phyloP scores from a whole-genome alignment of 495 filamentous ascomycete species.

The Podospora australis region DNA sequence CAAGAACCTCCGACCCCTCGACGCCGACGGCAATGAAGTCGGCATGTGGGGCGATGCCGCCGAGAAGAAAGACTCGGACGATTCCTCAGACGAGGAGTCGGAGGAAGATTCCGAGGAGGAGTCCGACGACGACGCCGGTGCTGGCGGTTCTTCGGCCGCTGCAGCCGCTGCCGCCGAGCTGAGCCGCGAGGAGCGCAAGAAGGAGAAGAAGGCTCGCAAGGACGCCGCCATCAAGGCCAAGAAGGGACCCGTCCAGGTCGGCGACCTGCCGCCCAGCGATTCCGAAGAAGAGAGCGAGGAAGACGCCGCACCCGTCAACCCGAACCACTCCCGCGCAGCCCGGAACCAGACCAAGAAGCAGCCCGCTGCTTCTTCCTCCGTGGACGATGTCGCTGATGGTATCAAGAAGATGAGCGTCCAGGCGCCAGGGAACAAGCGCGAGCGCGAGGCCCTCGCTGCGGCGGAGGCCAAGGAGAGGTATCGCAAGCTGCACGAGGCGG shows the following conservation, averaged over 20 bases:
- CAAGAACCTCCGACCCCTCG: slow-evolving; percentile 75
- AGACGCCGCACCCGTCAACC: slow-evolving; percentile 73
- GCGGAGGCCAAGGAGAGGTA: slow-evolving; percentile 85
- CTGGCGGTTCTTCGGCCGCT: slow-evolving; percentile 25
- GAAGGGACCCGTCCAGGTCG: slow-evolving; percentile 58
- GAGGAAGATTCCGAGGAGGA: slow-evolving; percentile 42
- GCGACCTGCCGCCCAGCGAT: slow-evolving; percentile 72
- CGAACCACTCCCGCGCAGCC: slow-evolving; percentile 74
- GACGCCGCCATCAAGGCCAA: slow-evolving; percentile 71
- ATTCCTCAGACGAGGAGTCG: slow-evolving; percentile 43
- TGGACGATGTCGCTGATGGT: slow-evolving; percentile 44
- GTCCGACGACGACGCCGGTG: slow-evolving; percentile 25
- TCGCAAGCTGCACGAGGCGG: slow-evolving; percentile 87
- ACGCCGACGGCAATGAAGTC: slow-evolving; percentile 71
- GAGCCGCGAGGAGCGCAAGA: slow-evolving; percentile 82
- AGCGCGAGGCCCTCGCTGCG: slow-evolving; percentile 85
- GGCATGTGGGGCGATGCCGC: slow-evolving; percentile 59
- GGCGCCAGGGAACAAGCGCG: slow-evolving; percentile 56
- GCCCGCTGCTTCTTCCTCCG: slow-evolving; percentile 26
- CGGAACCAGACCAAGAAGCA: slow-evolving; percentile 43
- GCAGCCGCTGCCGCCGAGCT: slow-evolving; percentile 42
- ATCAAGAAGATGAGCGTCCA: slow-evolving; percentile 37
- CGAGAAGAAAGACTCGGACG: slow-evolving; percentile 40
- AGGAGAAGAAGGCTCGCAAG: slow-evolving; percentile 86
- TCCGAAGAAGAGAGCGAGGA: slow-evolving; percentile 54